phyloP scores from a whole-genome alignment of 2,329 filamentous ascomycete genomes.

The Penicillium sp. region DNA sequence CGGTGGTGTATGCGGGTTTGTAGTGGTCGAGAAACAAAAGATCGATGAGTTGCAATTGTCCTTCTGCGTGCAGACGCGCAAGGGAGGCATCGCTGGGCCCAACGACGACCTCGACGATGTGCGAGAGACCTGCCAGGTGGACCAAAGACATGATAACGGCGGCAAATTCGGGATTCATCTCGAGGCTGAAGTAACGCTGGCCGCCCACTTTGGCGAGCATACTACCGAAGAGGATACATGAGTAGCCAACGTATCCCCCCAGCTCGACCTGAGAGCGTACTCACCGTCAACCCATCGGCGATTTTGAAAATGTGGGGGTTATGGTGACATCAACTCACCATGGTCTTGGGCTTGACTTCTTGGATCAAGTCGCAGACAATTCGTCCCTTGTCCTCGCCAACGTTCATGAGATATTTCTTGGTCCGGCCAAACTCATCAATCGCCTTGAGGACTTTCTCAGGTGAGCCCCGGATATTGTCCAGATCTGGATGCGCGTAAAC shows the following conservation, averaged over 20 bases:
- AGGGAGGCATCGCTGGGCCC: conserved; percentile 62
- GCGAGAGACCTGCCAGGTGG: conserved; percentile 62
- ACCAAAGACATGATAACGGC: conserved; percentile 61
- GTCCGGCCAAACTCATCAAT: conserved; percentile 63
- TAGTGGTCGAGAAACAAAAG: conserved; percentile 74
- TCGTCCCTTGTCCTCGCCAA: conserved; percentile 65
- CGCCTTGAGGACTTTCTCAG: conserved; percentile 53
- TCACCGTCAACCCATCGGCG: background rate
- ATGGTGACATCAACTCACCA: conserved; percentile 44
- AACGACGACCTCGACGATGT: conserved; percentile 63
- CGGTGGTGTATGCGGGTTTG: conserved; percentile 67
- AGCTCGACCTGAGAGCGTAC: background rate
- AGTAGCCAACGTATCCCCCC: background rate
- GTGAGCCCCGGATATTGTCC: conserved; percentile 55
- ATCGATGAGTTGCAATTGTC: conserved; percentile 36
- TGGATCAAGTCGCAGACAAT: conserved; percentile 64
- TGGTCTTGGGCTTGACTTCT: conserved; percentile 57
- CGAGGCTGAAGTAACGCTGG: conserved; percentile 61
- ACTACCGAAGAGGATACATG: conserved; percentile 59
- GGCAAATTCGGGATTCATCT: conserved; percentile 66
- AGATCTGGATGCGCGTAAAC: conserved; percentile 55
- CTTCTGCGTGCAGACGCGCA: conserved; percentile 19
- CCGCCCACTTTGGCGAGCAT: conserved; percentile 57
- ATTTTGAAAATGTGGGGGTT: background rate
- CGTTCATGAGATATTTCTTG: conserved; percentile 69